Conservation (phyloP, 2,329 filamentous ascomycete species). For the Colletotrichum viniferum region DNA sequence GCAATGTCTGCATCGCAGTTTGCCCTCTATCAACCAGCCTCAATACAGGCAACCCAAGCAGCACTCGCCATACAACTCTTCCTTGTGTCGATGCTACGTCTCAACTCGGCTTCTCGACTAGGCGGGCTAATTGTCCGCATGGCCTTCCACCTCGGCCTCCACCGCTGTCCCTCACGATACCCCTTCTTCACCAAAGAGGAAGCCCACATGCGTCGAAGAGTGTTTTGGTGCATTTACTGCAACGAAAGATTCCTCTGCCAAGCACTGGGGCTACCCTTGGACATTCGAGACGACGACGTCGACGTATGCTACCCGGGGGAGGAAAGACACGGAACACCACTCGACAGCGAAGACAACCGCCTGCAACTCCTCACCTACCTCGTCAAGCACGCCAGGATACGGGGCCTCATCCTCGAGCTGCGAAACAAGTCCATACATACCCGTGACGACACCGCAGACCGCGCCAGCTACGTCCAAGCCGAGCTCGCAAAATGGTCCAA, state of each 20-base stretch:
- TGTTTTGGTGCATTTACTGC: slow-evolving; percentile 63
- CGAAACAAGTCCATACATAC: slow-evolving; percentile 55
- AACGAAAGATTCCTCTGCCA: slow-evolving; percentile 61
- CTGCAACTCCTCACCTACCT: slow-evolving; percentile 43
- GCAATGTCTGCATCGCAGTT: slow-evolving; percentile 53
- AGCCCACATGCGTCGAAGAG: slow-evolving; percentile 50
- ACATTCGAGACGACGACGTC: slow-evolving; percentile 60
- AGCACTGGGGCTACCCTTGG: slow-evolving; percentile 58
- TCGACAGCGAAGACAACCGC: slow-evolving; percentile 27
- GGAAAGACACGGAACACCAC: slow-evolving; percentile 43
- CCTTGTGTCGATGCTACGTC: slow-evolving; percentile 57
- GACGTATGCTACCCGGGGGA: slow-evolving; percentile 60
- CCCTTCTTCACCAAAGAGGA: slow-evolving; percentile 52
- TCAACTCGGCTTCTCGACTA: slow-evolving; percentile 61
- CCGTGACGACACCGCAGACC: slow-evolving; percentile 44
- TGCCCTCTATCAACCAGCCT: slow-evolving; percentile 50
- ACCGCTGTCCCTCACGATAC: slow-evolving; percentile 59
- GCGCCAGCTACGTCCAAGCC: slow-evolving; percentile 49
- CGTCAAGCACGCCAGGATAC: slow-evolving; percentile 51
- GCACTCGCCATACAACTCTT: slow-evolving; percentile 58
- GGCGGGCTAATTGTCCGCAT: slow-evolving; percentile 60
- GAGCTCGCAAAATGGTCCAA: slow-evolving; percentile 58
- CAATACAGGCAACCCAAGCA: slow-evolving; percentile 52
- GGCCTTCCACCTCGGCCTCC: slow-evolving; percentile 61
- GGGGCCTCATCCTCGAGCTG: slow-evolving; percentile 55